These are phyloP conservation scores for Eucalyptus erythrocorys DNA, from an alignment of 345 rosid genomes.

Conservation along the genomic window DNA sequence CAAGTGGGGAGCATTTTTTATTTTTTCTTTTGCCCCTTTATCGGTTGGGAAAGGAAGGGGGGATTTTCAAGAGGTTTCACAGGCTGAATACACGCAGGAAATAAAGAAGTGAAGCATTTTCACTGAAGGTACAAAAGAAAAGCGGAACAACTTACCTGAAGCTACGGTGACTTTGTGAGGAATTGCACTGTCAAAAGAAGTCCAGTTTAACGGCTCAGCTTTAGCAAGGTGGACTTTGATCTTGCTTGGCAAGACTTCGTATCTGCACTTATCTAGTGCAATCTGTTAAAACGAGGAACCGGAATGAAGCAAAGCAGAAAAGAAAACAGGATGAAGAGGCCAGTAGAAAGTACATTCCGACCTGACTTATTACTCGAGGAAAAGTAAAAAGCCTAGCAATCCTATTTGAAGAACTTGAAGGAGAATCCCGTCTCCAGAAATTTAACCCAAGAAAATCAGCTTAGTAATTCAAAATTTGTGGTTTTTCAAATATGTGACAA, in stretches of 20 bases:
- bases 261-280: slow-evolving; percentile 63
- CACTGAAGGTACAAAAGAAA: neutral
- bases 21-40: too few species aligned
- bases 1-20: too few species aligned
- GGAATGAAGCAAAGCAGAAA: neutral
- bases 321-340: neutral
- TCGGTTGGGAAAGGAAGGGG: neutral
- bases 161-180: slow-evolving; percentile 16
- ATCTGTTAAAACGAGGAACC: slow-evolving; percentile 29
- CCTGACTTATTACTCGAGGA: neutral
- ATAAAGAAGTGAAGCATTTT: neutral
- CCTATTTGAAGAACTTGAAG: neutral
- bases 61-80: neutral
- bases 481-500: neutral
- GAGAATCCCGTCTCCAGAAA: neutral
- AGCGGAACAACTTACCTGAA: slow-evolving; percentile 18
- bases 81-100: neutral
- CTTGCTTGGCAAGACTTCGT: slow-evolving; percentile 60
- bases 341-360: neutral
- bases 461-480: neutral
- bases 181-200: slow-evolving; percentile 42
- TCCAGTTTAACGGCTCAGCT: slow-evolving; percentile 68
- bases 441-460: neutral
- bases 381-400: neutral
- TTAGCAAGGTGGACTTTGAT: slow-evolving; percentile 76